A percentile compares a stretch with the other conserved stretches of the same genome.
Conservation (phyloP, 1,284 basidiomycete genomes). For the Pseudozyma sp. region DNA sequence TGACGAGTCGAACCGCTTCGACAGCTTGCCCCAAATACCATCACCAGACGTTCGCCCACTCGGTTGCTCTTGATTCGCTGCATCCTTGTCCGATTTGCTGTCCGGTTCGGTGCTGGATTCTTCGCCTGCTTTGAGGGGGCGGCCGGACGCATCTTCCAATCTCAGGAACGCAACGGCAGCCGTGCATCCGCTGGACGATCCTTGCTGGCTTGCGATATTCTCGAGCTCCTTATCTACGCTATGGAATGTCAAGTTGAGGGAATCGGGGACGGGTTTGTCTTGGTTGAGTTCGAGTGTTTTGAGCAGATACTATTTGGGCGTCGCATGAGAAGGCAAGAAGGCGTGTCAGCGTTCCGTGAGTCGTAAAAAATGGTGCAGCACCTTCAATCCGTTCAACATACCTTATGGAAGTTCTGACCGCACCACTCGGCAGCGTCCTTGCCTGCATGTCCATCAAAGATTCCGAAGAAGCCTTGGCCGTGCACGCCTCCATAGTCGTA, state of each 20-base stretch:
- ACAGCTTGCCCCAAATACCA: conserved; percentile 37
- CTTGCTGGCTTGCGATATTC: conserved; percentile 83
- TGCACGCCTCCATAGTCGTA: conserved; percentile 89
- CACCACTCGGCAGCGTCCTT: conserved; percentile 99
- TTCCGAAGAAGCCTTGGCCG: conserved; percentile 96
- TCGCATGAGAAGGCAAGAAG: not conserved
- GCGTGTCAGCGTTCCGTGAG: too few relatives aligned
- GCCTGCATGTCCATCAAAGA: conserved; percentile 98
- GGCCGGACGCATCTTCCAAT: conserved; percentile 78
- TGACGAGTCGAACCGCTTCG: conserved; percentile 33
- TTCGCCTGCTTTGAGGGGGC: conserved; percentile 49
- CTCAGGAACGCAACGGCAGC: conserved; percentile 97
- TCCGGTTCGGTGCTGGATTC: not conserved
- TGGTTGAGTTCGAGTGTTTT: conserved; percentile 71
- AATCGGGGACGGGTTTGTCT: conserved; percentile 80
- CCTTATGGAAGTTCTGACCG: conserved; percentile 93
- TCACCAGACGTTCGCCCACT: conserved; percentile 14
- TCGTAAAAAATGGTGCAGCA: too few relatives aligned
- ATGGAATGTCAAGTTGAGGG: conserved; percentile 93
- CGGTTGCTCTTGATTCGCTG: conserved; percentile 3
- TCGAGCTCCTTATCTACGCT: conserved; percentile 86
- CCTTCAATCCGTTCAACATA: conserved; percentile 67
- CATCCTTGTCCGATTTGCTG: not conserved
- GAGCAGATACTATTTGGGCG: conserved; percentile 67
- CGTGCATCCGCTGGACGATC: conserved; percentile 95